Base-by-base conservation (phyloP, 2,329 filamentous ascomycete species). In the Juglanconis sp. region DNA sequence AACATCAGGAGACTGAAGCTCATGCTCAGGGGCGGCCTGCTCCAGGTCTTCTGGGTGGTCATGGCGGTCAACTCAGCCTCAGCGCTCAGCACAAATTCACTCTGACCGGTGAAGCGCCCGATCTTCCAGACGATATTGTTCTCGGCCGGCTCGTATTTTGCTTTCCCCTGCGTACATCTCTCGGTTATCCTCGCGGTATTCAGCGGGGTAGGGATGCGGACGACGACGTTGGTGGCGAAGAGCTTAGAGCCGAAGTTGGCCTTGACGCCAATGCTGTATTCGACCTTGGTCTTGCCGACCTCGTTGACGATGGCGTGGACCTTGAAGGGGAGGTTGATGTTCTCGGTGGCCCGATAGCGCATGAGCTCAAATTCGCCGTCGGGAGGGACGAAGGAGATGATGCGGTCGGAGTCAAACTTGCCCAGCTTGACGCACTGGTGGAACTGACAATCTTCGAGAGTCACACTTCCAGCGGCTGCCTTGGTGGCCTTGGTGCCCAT, bases 101-200 rank as follows among this genome's bases (percentile, higher is more conserved):
- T 94, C 76, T 97, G 92, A n/a, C 95, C 95, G 0, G 93, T 95
- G 76, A 99, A 99, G n/a, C 95, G 86, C 11, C 93, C 90, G 67
- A 99, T 98, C 82, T 97, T 98, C 95, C 95, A 99, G 11, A 98
- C 90, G 65, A 99, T 98, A 71, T 94, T 92, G 80, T 99, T 99
- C 72, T 97, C 93, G 65, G 93, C 91, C 0, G 95, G 96, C 76
- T 99, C 96, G 76, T 99, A 99, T 76, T 97, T 98, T 60, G 95
- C 95, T 73, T 97, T 96, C 62, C 95, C 96, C 76, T 98, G 93
- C 1, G 90, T 95, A 63, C 93, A 96, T 53, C 95, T 87, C 76
- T 97, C 92, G 1, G 88, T 94, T 63, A 96, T 97, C 71, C 89
- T 89, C 50, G 95, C 95, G 2, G 96, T 98, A 78, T 99, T 99